These are phyloP conservation scores for Metschnikowia gruessii DNA, from an alignment of 805 yeast genomes.

Conservation along the genomic window DNA sequence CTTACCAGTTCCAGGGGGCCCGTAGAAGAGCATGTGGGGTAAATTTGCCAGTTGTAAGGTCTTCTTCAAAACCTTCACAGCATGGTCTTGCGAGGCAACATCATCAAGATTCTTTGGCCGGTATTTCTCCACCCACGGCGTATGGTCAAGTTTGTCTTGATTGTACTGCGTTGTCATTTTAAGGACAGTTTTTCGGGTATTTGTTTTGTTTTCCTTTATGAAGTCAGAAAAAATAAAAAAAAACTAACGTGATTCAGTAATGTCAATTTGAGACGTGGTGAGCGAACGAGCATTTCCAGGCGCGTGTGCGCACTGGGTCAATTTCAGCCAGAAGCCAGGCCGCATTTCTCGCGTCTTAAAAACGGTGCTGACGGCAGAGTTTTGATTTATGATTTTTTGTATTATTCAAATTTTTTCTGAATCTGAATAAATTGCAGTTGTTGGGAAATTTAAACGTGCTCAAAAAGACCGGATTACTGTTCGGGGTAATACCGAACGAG, in stretches of 20 bases:
- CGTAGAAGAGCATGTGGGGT: conserved; percentile 90
- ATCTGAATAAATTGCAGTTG: no score
- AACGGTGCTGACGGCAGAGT: no score
- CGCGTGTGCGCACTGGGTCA: conserved; percentile 3
- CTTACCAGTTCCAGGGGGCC: conserved; percentile 94
- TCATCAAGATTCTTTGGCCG: conserved; percentile 88
- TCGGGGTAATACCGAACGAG: no score
- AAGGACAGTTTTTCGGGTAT: not conserved
- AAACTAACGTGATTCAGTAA: not conserved
- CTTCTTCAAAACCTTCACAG: conserved; percentile 76
- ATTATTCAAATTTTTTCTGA: no score
- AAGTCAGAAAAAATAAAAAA: not conserved
- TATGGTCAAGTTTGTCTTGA: conserved; percentile 46
- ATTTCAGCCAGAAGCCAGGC: not conserved
- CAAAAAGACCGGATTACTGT: no score
- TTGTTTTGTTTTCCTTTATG: not conserved
- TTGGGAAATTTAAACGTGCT: no score
- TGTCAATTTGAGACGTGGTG: not conserved
- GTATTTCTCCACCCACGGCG: conserved; percentile 89
- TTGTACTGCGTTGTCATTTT: conserved; percentile 27
- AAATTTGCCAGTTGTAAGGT: conserved; percentile 77
- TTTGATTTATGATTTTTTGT: no score
- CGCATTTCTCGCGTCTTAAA: not conserved
- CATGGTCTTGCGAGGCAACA: conserved; percentile 87
- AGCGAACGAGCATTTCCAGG: not conserved